Conservation (phyloP, 164 flowering plant genomes). For the Nymphaea colorata region DNA sequence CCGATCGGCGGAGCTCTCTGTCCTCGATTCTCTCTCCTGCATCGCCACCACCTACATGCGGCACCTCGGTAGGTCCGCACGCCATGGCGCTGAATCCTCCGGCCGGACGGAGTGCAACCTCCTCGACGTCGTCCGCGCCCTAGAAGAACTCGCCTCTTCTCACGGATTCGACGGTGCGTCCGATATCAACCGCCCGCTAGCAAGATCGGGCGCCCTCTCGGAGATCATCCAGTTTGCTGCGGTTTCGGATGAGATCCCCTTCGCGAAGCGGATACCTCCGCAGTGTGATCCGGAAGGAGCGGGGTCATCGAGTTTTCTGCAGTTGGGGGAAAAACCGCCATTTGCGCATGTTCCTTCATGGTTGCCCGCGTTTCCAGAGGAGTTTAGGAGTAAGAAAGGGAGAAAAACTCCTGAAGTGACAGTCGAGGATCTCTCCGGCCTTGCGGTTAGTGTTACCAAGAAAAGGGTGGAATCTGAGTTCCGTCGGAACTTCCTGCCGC, state of each 20-base stretch:
- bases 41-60: conserved; percentile 40
- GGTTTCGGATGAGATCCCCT: conserved; percentile 52
- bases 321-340: conserved; percentile 53
- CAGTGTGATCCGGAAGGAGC: conserved; percentile 42
- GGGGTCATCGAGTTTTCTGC: conserved; percentile 47
- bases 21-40: conserved; percentile 49
- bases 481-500: background rate
- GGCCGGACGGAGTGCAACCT: conserved; percentile 57
- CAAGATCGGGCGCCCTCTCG: conserved; percentile 33
- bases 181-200: conserved; percentile 33
- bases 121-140: conserved; percentile 59
- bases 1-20: conserved; percentile 56
- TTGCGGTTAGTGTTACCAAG: background rate
- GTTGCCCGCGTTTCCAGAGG: conserved; percentile 91
- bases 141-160: conserved; percentile 44
- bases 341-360: conserved; percentile 66
- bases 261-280: conserved; percentile 50
- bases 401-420: background rate
- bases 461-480: background rate
- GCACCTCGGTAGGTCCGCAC: conserved; percentile 43
- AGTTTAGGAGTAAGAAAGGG: background rate
- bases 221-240: conserved; percentile 36
- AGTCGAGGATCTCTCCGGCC: background rate
- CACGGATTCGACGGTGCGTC: conserved; percentile 68
- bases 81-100: conserved; percentile 35